Percentiles rank a stretch among this genome's conserved stretches.
Conservation (phyloP, 164 flowering plant species). For the Liquidambar formosana region DNA sequence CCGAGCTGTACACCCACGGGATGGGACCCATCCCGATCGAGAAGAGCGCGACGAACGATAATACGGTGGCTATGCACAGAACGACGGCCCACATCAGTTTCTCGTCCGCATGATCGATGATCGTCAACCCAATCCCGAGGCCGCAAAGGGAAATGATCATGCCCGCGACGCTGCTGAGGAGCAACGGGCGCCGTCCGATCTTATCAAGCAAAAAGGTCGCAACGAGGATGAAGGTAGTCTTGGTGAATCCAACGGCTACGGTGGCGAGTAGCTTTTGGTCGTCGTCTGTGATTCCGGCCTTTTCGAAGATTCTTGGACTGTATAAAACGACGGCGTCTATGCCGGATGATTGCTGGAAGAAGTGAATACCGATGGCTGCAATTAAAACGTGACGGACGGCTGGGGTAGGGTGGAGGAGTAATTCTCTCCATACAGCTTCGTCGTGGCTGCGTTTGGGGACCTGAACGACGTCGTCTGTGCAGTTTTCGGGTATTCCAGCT, state of each 20-base stretch:
- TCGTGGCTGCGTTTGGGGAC: slow-evolving; percentile 40
- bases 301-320: slow-evolving; percentile 64
- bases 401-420: slow-evolving; percentile 59
- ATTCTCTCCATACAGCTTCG: slow-evolving; percentile 65
- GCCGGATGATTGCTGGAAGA: slow-evolving; percentile 76
- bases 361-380: slow-evolving; percentile 64
- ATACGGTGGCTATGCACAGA: slow-evolving; percentile 32
- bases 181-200: slow-evolving; percentile 64
- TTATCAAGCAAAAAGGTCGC: slow-evolving; percentile 59
- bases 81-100: slow-evolving; percentile 51
- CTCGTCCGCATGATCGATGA: slow-evolving; percentile 35
- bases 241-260: slow-evolving; percentile 61
- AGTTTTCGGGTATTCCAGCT: slow-evolving; percentile 56
- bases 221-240: slow-evolving; percentile 53
- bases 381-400: slow-evolving; percentile 58
- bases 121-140: slow-evolving; percentile 41
- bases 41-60: slow-evolving; percentile 50
- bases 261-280: slow-evolving; percentile 50
- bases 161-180: slow-evolving; percentile 54
- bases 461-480: slow-evolving; percentile 45
- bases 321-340: slow-evolving; percentile 72
- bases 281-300: slow-evolving; percentile 50
- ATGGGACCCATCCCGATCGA: slow-evolving; percentile 80
- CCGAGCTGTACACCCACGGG: slow-evolving; percentile 76
- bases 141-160: slow-evolving; percentile 50